Percentiles rank a stretch among this genome's conserved stretches.
Evolutionary conservation across 768 basidiomycete species (phyloP).

Genomic region (Cystofilobasidium ferigula): DNA sequence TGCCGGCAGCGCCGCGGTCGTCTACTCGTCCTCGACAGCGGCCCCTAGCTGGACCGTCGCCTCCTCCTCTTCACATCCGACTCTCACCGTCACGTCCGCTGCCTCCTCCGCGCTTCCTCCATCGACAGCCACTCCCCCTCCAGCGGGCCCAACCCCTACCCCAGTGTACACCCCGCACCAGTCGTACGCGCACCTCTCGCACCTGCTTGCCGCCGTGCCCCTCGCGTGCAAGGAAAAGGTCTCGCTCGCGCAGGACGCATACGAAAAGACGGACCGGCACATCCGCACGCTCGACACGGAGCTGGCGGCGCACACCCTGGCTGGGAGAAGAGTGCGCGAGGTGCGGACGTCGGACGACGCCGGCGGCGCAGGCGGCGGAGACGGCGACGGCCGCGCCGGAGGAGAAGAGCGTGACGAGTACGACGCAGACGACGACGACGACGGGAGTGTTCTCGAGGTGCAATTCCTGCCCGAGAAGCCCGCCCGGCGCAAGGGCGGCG

Average conservation of each 20-base stretch:
- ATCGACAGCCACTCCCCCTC: no score
- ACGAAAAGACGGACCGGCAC: slow-evolving; percentile 7
- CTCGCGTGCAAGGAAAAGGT: neutral
- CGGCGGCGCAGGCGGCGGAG: neutral
- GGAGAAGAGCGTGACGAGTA: neutral
- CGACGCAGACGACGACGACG: no score
- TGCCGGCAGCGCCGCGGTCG: no score
- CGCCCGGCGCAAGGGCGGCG: no score
- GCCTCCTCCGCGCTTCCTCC: no score
- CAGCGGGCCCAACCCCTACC: no score
- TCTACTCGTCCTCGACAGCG: no score
- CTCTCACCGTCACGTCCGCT: no score
- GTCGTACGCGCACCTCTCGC: neutral
- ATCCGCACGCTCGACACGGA: slow-evolving; percentile 1
- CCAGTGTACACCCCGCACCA: neutral
- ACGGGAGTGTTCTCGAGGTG: no score
- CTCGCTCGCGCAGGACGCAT: neutral
- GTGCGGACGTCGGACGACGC: neutral
- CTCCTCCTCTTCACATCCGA: no score
- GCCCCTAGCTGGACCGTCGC: no score
- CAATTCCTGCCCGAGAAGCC: no score
- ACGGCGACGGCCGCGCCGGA: neutral
- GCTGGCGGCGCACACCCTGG: neutral
- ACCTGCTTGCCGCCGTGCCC: neutral
- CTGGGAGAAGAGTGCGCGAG: neutral